phyloP scores from a whole-genome alignment of 2,329 filamentous ascomycete species.

The Microsporum ferrugineum region DNA sequence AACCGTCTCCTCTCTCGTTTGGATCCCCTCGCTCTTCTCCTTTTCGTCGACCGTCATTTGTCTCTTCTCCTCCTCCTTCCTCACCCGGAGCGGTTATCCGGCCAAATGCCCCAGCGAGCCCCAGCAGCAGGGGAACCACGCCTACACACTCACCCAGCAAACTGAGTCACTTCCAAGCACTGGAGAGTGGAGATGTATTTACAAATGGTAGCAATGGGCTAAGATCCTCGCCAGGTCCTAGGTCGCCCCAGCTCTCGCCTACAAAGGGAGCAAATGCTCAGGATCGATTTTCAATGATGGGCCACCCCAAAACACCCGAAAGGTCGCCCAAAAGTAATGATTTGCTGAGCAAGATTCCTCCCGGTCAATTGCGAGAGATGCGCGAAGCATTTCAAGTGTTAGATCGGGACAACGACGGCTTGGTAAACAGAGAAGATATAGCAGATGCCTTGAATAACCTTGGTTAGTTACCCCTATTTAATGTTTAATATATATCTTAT shows the following conservation, averaged over 20 bases:
- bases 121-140: constrained; percentile 31
- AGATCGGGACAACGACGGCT: constrained; percentile 76
- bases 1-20: constrained; percentile 60
- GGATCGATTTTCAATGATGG: constrained; percentile 20
- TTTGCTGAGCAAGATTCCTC: constrained; percentile 43
- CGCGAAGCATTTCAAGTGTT: constrained; percentile 89
- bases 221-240: constrained; percentile 26
- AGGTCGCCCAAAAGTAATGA: constrained; percentile 17
- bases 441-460: constrained; percentile 78
- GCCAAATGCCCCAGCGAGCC: constrained; percentile 39
- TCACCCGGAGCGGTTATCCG: constrained; percentile 41
- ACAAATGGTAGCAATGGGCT: constrained; percentile 19
- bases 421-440: constrained; percentile 71
- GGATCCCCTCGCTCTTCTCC: constrained; percentile 59
- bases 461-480: constrained; percentile 40
- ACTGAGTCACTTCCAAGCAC: constrained; percentile 36
- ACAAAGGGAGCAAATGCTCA: constrained; percentile 26
- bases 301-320: constrained; percentile 18
- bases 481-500: not conserved
- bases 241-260: constrained; percentile 31
- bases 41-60: constrained; percentile 50
- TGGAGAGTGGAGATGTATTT: constrained; percentile 30
- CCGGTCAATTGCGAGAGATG: constrained; percentile 72
- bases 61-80: constrained; percentile 45
- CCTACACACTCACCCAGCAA: constrained; percentile 38